phyloP scores from a whole-genome alignment of 2,329 filamentous ascomycete species.

The Exophiala phaeomuriformis region DNA sequence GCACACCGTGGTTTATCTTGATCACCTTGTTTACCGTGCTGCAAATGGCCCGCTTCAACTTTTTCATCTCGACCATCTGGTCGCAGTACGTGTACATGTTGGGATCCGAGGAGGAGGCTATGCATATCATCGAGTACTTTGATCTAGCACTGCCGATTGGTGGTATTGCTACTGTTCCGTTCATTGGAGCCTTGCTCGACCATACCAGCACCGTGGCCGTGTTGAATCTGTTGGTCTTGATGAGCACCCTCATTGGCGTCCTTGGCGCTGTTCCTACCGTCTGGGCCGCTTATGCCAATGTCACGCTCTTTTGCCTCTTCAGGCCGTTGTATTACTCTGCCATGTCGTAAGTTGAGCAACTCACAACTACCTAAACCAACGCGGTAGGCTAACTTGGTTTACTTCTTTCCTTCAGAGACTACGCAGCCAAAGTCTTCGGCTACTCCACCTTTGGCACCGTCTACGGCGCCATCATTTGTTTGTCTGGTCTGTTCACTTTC shows the following conservation, averaged over 20 bases:
- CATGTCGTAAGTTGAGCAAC: constrained; percentile 52
- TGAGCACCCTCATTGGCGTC: constrained; percentile 67
- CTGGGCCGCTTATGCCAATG: constrained; percentile 67
- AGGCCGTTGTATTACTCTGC: constrained; percentile 86
- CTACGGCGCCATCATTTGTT: constrained; percentile 81
- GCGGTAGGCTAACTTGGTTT: not conserved
- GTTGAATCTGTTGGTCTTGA: constrained; percentile 60
- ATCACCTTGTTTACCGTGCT: constrained; percentile 69
- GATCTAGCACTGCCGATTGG: constrained; percentile 74
- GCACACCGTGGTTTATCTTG: constrained; percentile 74
- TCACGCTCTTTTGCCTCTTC: constrained; percentile 76
- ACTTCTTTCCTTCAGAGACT: constrained; percentile 47
- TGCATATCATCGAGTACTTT: constrained; percentile 73
- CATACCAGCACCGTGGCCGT: constrained; percentile 65
- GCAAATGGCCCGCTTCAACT: constrained; percentile 75
- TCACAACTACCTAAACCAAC: too few relatives aligned
- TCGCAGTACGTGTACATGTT: constrained; percentile 76
- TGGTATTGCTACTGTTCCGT: constrained; percentile 72
- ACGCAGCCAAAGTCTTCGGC: constrained; percentile 84
- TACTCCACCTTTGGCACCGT: constrained; percentile 88
- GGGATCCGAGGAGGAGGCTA: constrained; percentile 52
- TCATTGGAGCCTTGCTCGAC: constrained; percentile 75
- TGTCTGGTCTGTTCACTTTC: constrained; percentile 77
- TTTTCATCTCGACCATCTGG: constrained; percentile 76
- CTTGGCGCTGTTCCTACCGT: constrained; percentile 65